These are phyloP conservation scores for Neurospora sp. DNA, from an alignment of 2,329 filamentous ascomycete genomes.

Conservation along the genomic window DNA sequence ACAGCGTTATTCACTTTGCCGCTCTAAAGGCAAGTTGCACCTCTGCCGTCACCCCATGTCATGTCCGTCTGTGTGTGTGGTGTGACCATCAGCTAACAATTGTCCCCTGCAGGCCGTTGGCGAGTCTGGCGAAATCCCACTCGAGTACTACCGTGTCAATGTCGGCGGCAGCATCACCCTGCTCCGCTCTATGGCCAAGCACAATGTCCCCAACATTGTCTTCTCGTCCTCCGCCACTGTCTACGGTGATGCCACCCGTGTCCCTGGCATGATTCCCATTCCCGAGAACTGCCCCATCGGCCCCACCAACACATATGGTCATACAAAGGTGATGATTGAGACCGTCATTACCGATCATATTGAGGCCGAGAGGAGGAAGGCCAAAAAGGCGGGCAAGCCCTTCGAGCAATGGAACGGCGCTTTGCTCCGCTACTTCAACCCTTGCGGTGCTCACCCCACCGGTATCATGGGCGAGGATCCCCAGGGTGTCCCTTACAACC, in stretches of 20 bases:
- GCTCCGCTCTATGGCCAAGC: slow-evolving; percentile 73
- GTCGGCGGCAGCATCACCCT: slow-evolving; percentile 86
- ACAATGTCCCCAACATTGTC: slow-evolving; percentile 93
- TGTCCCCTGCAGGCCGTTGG: slow-evolving; percentile 65
- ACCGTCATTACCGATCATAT: slow-evolving; percentile 84
- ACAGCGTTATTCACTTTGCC: slow-evolving; percentile 98
- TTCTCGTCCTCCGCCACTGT: slow-evolving; percentile 98
- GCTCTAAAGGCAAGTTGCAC: slow-evolving; percentile 67
- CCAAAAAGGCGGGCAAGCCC: slow-evolving; percentile 68
- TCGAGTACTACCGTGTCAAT: slow-evolving; percentile 98
- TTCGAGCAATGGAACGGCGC: slow-evolving; percentile 85
- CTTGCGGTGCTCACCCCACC: slow-evolving; percentile 84
- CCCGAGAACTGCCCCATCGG: slow-evolving; percentile 93
- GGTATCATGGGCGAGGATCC: slow-evolving; percentile 98
- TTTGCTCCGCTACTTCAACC: slow-evolving; percentile 95
- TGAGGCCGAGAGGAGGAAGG: slow-evolving; percentile 74
- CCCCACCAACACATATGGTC: slow-evolving; percentile 94
- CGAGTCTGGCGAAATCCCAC: slow-evolving; percentile 84
- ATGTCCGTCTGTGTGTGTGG: not conserved
- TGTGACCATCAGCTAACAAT: not conserved
- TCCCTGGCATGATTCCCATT: slow-evolving; percentile 97
- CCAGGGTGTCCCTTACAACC: slow-evolving; percentile 88
- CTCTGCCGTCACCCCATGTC: slow-evolving; percentile 5
- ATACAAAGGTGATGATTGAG: slow-evolving; percentile 91
- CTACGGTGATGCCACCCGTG: slow-evolving; percentile 93